Evolutionary conservation across 23 red algal genomes (phyloP).

Genomic region (Gracilaria domingensis): DNA sequence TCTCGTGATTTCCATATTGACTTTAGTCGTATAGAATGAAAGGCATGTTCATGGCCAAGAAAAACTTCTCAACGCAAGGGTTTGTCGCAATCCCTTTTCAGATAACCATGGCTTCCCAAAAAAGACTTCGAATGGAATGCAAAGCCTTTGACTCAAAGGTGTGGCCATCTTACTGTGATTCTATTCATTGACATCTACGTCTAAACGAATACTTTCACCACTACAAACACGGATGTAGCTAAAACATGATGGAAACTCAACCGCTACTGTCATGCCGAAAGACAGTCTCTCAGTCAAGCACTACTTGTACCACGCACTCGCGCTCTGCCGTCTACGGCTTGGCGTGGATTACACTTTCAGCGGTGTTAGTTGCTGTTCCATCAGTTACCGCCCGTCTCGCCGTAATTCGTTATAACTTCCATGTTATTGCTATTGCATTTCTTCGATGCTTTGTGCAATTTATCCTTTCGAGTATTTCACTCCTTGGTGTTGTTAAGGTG

Average conservation of each 20-base stretch:
- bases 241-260: constrained; percentile 13
- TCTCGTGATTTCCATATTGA: too few relatives aligned
- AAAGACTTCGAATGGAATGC: too few relatives aligned
- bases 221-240: not conserved
- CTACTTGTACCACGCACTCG: not conserved
- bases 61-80: too few relatives aligned
- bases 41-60: too few relatives aligned
- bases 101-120: too few relatives aligned
- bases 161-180: too few relatives aligned
- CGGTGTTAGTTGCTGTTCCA: constrained; percentile 19
- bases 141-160: too few relatives aligned
- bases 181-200: not conserved
- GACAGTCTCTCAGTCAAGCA: not conserved
- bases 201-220: not conserved
- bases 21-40: too few relatives aligned
- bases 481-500: not conserved
- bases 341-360: constrained; percentile 33
- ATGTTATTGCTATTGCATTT: not conserved
- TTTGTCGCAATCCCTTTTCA: too few relatives aligned
- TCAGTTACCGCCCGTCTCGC: constrained; percentile 1
- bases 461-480: constrained; percentile 5
- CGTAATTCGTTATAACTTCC: constrained; percentile 27
- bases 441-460: constrained; percentile 10
- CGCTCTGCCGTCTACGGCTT: constrained; percentile 11
- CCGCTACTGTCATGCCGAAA: not conserved